phyloP scores from a whole-genome alignment of 2,329 filamentous ascomycete species.

The Ambrosiella beaveri region DNA sequence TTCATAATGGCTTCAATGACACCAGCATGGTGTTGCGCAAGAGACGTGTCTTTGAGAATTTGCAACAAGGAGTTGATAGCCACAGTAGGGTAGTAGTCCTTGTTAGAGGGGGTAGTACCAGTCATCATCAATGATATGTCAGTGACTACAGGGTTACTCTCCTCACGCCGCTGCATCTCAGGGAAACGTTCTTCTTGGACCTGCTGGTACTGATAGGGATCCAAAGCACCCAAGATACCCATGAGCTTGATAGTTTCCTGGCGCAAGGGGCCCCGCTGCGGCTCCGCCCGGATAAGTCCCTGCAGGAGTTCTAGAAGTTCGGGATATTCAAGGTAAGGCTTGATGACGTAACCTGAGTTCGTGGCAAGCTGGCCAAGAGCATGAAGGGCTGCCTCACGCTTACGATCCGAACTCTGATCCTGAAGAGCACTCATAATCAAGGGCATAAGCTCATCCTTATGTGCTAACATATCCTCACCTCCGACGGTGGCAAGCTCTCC shows the following conservation, averaged over 20 bases:
- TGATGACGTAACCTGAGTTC: slow-evolving; percentile 94
- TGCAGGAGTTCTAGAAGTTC: slow-evolving; percentile 84
- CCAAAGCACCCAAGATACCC: slow-evolving; percentile 83
- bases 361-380: slow-evolving; percentile 85
- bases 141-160: slow-evolving; percentile 48
- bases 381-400: slow-evolving; percentile 78
- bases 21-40: slow-evolving; percentile 77
- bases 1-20: slow-evolving; percentile 98
- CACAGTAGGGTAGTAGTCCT: slow-evolving; percentile 96
- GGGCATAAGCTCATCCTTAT: slow-evolving; percentile 84
- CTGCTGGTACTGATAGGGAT: slow-evolving; percentile 91
- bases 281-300: slow-evolving; percentile 82
- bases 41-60: slow-evolving; percentile 77
- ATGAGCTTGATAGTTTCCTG: slow-evolving; percentile 94
- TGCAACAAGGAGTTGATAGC: slow-evolving; percentile 91
- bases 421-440: slow-evolving; percentile 88
- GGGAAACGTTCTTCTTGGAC: slow-evolving; percentile 74
- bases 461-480: slow-evolving; percentile 80
- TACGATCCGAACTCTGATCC: slow-evolving; percentile 77
- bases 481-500: slow-evolving; percentile 89
- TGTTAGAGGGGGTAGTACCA: slow-evolving; percentile 84
- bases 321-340: slow-evolving; percentile 88
- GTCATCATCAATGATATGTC: slow-evolving; percentile 98
- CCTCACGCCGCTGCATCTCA: slow-evolving; percentile 49
- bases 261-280: slow-evolving; percentile 63